Percentiles rank a stretch among this genome's conserved stretches.
Evolutionary conservation across 1,139 yeast species (phyloP).

Genomic region (Diutina siamensis): DNA sequence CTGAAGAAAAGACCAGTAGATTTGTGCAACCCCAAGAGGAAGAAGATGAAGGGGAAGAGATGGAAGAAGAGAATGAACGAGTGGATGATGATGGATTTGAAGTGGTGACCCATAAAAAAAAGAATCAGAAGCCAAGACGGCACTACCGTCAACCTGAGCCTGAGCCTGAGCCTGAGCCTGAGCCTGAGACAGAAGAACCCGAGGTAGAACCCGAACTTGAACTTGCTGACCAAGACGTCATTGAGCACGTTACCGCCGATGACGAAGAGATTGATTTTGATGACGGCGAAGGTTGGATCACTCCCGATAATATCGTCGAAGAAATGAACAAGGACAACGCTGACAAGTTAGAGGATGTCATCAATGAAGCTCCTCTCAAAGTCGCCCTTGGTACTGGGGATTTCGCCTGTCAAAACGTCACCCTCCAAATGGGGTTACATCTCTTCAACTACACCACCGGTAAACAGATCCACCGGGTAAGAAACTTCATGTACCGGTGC

Average conservation of each 20-base stretch:
- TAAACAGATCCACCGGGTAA: slow-evolving; percentile 67
- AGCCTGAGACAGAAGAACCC: slow-evolving; percentile 6
- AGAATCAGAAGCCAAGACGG: neutral
- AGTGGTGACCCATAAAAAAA: slow-evolving; percentile 9
- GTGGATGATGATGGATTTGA: slow-evolving; percentile 10
- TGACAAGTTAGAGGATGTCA: slow-evolving; percentile 27
- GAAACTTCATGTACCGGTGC: slow-evolving; percentile 91
- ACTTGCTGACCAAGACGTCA: slow-evolving; percentile 16
- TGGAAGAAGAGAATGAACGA: slow-evolving; percentile 7
- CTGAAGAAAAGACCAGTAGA: neutral
- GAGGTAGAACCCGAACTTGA: slow-evolving; percentile 7
- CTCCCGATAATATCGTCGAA: slow-evolving; percentile 71
- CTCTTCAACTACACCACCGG: slow-evolving; percentile 83
- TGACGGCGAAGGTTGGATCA: slow-evolving; percentile 94
- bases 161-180: neutral
- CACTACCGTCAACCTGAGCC: neutral
- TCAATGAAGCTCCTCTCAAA: slow-evolving; percentile 22
- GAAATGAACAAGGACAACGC: slow-evolving; percentile 55
- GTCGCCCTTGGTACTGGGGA: slow-evolving; percentile 92
- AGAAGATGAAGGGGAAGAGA: slow-evolving; percentile 7
- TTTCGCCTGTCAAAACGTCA: slow-evolving; percentile 94
- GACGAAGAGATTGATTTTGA: slow-evolving; percentile 32
- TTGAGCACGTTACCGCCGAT: neutral
- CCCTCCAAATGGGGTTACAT: slow-evolving; percentile 81
- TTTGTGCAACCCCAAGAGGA: slow-evolving; percentile 1